phyloP scores from a whole-genome alignment of 75 land plant species.

The Isoetes taiwanensis region DNA sequence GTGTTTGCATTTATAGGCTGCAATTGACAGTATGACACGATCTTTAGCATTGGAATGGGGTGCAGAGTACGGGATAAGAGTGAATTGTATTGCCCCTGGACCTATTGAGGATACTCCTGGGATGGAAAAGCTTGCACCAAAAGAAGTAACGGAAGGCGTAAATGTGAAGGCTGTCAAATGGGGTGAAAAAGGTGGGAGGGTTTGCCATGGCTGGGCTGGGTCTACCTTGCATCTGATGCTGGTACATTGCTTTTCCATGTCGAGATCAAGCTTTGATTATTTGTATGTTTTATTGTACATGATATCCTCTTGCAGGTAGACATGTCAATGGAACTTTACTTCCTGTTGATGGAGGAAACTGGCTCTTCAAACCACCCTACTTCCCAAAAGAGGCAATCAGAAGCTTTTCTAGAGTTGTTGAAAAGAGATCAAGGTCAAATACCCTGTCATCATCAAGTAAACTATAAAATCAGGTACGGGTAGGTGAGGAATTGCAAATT shows the following conservation, averaged over 20 bases:
- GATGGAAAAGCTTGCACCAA: conserved; percentile 66
- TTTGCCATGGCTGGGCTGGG: conserved; percentile 90
- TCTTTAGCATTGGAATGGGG: conserved; percentile 95
- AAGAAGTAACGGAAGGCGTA: conserved; percentile 35
- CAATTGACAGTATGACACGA: conserved; percentile 85
- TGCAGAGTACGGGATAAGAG: conserved; percentile 81
- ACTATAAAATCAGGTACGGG: too few species aligned
- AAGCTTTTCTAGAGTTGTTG: conserved; percentile 56
- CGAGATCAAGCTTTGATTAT: too few species aligned
- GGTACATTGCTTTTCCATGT: conserved; percentile 44
- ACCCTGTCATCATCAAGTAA: too few species aligned
- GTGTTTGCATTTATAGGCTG: conserved; percentile 46
- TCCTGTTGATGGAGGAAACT: conserved; percentile 76
- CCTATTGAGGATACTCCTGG: conserved; percentile 90
- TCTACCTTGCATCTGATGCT: conserved; percentile 77
- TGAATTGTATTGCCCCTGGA: conserved; percentile 97
- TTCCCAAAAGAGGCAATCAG: conserved; percentile 53
- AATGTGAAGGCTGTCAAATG: conserved; percentile 18
- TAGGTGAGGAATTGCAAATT: too few species aligned
- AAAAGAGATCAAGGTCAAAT: conserved; percentile 61
- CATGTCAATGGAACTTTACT: conserved; percentile 68
- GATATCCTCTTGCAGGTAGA: conserved; percentile 42
- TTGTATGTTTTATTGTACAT: too few species aligned
- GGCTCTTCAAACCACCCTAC: conserved; percentile 54
- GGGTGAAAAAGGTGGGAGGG: conserved; percentile 98